A percentile compares a stretch with the other conserved stretches of the same genome.
Evolutionary conservation across 2,329 filamentous ascomycete species (phyloP).

Genomic region (Trichoderma simmonsii): DNA sequence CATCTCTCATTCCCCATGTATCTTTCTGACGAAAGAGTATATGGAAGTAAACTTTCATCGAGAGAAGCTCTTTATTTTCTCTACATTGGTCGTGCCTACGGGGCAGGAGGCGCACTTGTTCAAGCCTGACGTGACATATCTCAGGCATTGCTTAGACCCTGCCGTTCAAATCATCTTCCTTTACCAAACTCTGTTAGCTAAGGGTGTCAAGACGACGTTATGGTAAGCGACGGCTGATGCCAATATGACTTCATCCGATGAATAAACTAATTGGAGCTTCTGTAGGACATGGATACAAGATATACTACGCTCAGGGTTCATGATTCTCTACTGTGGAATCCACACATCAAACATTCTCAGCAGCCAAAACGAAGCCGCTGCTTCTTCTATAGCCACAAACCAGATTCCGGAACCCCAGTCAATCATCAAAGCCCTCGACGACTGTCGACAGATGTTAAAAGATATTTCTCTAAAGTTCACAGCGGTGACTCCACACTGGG

Average conservation of each 20-base stretch:
- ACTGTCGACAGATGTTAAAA: conserved; percentile 13
- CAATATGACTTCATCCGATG: not conserved
- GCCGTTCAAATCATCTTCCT: conserved; percentile 13
- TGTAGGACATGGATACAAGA: conserved; percentile 16
- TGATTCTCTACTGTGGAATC: conserved; percentile 17
- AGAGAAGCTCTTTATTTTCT: conserved; percentile 16
- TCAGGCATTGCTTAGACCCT: conserved; percentile 10
- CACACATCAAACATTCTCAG: conserved; percentile 15
- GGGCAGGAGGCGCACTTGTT: conserved; percentile 1
- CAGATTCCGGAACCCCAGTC: not conserved
- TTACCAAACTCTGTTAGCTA: conserved; percentile 7
- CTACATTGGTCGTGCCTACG: conserved; percentile 9
- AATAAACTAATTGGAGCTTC: not conserved
- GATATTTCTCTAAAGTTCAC: conserved; percentile 11
- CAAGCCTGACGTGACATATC: conserved; percentile 9
- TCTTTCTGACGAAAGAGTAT: conserved; percentile 13
- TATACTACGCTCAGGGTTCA: conserved; percentile 12
- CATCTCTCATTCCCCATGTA: not conserved
- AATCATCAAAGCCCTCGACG: conserved; percentile 13
- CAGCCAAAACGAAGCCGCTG: not conserved
- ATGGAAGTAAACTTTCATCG: conserved; percentile 16
- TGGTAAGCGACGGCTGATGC: not conserved
- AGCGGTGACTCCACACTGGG: conserved; percentile 10
- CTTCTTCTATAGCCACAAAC: not conserved
- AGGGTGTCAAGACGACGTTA: conserved; percentile 8